Conservation (phyloP, 805 yeast species). For the Cyberlindnera saturnus region DNA sequence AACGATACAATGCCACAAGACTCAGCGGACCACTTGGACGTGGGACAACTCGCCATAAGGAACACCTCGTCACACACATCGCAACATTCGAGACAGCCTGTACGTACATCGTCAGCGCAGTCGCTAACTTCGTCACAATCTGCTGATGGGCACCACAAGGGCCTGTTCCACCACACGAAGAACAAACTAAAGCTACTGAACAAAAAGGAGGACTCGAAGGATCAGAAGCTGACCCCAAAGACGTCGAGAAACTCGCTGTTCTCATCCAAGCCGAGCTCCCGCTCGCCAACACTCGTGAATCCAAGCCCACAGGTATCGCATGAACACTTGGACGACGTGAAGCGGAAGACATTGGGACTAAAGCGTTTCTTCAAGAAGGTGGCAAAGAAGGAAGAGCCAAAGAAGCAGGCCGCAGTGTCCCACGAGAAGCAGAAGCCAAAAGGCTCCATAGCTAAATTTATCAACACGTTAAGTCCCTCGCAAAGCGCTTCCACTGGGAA, state of each 20-base stretch:
- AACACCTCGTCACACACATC: conserved; percentile 8
- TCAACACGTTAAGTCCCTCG: conserved; percentile 19
- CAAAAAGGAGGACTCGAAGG: conserved; percentile 6
- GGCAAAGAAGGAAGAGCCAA: conserved; percentile 5
- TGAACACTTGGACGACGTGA: conserved; percentile 4
- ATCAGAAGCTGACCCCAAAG: conserved; percentile 20
- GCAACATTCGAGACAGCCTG: conserved; percentile 2
- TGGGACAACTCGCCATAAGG: conserved; percentile 4
- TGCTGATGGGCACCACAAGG: conserved; percentile 6
- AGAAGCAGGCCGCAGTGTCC: background rate
- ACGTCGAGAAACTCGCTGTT: conserved; percentile 21
- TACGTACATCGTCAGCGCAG: conserved; percentile 2
- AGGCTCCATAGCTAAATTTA: conserved; percentile 18
- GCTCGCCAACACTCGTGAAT: conserved; percentile 17
- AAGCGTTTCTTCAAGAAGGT: conserved; percentile 49
- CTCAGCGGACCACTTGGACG: conserved; percentile 1
- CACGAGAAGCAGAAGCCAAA: conserved; percentile 4
- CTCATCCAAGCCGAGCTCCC: conserved; percentile 17
- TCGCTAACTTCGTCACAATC: conserved; percentile 9
- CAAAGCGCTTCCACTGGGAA: conserved; percentile 12
- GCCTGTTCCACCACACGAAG: conserved; percentile 11
- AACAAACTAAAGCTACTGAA: conserved; percentile 11
- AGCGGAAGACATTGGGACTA: conserved; percentile 26
- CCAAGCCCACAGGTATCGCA: conserved; percentile 14
- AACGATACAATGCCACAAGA: background rate